Conservation (phyloP, 208 protist genomes). For the Acanthamoeba healyi region DNA sequence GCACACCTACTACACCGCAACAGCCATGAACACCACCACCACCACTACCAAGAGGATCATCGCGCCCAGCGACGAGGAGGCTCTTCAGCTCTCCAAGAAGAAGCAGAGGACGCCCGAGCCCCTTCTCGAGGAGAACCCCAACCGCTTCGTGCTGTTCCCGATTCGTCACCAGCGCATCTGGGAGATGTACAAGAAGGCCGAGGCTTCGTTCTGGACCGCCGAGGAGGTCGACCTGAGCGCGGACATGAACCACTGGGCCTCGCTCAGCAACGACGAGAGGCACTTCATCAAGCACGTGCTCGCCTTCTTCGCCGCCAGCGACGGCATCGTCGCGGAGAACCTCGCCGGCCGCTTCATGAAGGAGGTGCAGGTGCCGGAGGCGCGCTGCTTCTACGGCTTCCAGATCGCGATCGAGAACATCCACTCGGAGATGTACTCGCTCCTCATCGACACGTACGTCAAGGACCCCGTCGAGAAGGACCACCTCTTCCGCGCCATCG, state of each 20-base stretch:
- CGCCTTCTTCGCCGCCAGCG: constrained; percentile 98
- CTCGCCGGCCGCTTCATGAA: constrained; percentile 96
- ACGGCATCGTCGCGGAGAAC: constrained; percentile 99
- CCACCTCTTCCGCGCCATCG: constrained; percentile 97
- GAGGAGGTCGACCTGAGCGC: constrained; percentile 98
- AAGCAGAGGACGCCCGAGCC: constrained; percentile 90
- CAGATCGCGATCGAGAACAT: constrained; percentile 99
- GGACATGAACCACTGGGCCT: constrained; percentile 97
- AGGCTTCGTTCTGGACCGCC: constrained; percentile 97
- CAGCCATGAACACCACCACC: background rate
- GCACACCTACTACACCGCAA: background rate
- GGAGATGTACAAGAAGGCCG: constrained; percentile 99
- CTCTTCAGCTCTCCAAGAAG: constrained; percentile 38
- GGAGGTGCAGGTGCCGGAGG: constrained; percentile 98
- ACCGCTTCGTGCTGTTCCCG: constrained; percentile 98
- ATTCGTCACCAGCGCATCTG: constrained; percentile 97
- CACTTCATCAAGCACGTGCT: constrained; percentile 99
- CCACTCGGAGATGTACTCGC: constrained; percentile 93
- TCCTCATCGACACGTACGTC: constrained; percentile 98
- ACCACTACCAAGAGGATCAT: constrained; percentile 10
- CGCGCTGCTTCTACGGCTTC: constrained; percentile 98
- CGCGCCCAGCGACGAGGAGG: constrained; percentile 22
- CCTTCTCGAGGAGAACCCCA: constrained; percentile 96
- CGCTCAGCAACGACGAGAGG: constrained; percentile 95
- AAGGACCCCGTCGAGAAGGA: constrained; percentile 94